A percentile compares a stretch with the other conserved stretches of the same genome.
Evolutionary conservation across 1,139 yeast genomes (phyloP).

Genomic region (Hyphopichia burtonii): DNA sequence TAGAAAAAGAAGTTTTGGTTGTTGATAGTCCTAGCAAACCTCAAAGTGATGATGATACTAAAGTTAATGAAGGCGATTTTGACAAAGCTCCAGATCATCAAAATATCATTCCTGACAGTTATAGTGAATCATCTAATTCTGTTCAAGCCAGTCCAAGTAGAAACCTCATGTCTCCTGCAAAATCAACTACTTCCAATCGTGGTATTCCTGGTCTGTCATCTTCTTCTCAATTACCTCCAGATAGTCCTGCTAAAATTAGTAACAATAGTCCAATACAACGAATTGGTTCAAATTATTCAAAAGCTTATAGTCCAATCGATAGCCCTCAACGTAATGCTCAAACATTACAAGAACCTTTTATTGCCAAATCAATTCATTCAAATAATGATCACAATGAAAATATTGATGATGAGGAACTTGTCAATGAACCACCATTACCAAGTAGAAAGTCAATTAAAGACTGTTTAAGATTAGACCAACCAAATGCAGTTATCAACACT

Average conservation of each 20-base stretch:
- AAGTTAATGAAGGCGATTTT: background rate
- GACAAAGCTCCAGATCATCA: background rate
- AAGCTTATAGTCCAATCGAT: slow-evolving; percentile 5
- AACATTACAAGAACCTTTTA: slow-evolving; percentile 4
- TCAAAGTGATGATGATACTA: background rate
- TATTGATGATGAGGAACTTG: slow-evolving; percentile 5
- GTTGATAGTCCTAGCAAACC: background rate
- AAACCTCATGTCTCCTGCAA: background rate
- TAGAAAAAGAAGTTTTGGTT: background rate
- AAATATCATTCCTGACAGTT: background rate
- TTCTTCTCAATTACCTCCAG: slow-evolving; percentile 1
- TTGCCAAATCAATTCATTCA: slow-evolving; percentile 1
- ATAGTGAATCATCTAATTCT: background rate
- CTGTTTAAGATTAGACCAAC: slow-evolving; percentile 26
- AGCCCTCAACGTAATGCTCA: background rate
- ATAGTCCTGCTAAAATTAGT: slow-evolving; percentile 2
- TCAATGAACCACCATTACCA: slow-evolving; percentile 21
- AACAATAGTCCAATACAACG: slow-evolving; percentile 1
- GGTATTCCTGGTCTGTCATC: background rate
- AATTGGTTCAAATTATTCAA: background rate
- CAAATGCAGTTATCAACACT: slow-evolving; percentile 14
- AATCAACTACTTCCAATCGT: background rate
- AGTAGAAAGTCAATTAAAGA: slow-evolving; percentile 28
- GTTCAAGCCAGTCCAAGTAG: background rate
- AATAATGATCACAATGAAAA: slow-evolving; percentile 5